Evolutionary conservation across 106 monocot genomes (phyloP).

Genomic region (Ottelia alismoides): DNA sequence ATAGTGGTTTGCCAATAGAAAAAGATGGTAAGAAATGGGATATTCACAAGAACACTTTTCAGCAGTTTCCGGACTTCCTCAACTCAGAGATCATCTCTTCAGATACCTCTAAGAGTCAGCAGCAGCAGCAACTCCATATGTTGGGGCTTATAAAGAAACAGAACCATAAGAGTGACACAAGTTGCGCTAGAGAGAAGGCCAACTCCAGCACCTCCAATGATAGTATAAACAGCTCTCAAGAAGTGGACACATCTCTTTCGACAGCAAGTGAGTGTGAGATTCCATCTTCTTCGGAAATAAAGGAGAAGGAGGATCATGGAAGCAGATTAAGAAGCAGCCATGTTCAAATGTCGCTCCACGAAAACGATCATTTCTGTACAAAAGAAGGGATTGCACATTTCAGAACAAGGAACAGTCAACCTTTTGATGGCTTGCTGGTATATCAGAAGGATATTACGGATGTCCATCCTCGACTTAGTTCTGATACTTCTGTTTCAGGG

Average conservation of each 20-base stretch:
- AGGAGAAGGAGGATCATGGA: background rate
- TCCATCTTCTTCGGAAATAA: background rate
- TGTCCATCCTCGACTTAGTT: too few species aligned
- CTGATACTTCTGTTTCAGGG: too few species aligned
- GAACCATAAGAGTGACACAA: too few species aligned
- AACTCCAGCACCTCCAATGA: background rate
- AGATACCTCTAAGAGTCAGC: background rate
- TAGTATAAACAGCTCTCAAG: background rate
- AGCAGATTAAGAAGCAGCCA: background rate
- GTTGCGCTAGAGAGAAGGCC: too few species aligned
- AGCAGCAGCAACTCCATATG: background rate
- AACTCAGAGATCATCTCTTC: background rate
- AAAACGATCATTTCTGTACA: background rate
- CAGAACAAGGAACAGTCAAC: background rate
- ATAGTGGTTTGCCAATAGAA: background rate
- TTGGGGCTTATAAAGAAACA: background rate
- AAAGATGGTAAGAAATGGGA: background rate
- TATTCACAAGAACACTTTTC: constrained; percentile 6
- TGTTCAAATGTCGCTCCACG: background rate
- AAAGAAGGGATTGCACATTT: background rate
- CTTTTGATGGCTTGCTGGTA: background rate
- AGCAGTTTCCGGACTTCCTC: background rate
- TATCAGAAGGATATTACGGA: background rate
- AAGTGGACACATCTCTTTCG: background rate
- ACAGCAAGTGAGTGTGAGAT: background rate